phyloP scores from a whole-genome alignment of 345 rosid genomes.

The Dimocarpus longan region DNA sequence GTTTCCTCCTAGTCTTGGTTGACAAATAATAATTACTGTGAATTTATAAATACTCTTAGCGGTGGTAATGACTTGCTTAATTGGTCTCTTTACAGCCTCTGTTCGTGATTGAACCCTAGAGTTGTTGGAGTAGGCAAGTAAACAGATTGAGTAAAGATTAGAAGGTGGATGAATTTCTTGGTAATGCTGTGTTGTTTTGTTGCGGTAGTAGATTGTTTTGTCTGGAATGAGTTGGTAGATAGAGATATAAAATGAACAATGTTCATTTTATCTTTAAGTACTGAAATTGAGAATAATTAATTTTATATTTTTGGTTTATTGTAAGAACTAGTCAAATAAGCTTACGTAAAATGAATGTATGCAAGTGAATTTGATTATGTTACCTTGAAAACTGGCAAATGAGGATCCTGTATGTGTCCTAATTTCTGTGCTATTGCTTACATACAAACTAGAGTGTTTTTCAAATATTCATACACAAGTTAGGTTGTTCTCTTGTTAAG shows the following conservation, averaged over 20 bases:
- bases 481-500: too few relatives aligned
- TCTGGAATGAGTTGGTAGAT: constrained; percentile 27
- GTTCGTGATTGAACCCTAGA: constrained; percentile 73
- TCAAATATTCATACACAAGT: too few relatives aligned
- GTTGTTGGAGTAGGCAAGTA: not conserved
- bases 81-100: constrained; percentile 57
- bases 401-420: not conserved
- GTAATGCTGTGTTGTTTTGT: constrained; percentile 31
- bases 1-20: constrained; percentile 21
- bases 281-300: not conserved
- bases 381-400: not conserved
- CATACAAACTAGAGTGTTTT: too few relatives aligned
- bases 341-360: not conserved
- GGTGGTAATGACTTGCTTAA: not conserved
- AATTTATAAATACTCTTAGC: not conserved
- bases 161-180: constrained; percentile 21
- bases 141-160: constrained; percentile 8
- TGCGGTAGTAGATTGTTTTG: constrained; percentile 15
- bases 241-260: constrained; percentile 10
- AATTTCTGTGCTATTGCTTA: too few relatives aligned
- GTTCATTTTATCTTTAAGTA: not conserved
- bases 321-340: not conserved
- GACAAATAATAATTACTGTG: not conserved
- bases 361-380: not conserved
- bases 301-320: not conserved